Evolutionary conservation across 192 early-diverging fungal genomes (phyloP).

Genomic region (Chytriomyces sp.): DNA sequence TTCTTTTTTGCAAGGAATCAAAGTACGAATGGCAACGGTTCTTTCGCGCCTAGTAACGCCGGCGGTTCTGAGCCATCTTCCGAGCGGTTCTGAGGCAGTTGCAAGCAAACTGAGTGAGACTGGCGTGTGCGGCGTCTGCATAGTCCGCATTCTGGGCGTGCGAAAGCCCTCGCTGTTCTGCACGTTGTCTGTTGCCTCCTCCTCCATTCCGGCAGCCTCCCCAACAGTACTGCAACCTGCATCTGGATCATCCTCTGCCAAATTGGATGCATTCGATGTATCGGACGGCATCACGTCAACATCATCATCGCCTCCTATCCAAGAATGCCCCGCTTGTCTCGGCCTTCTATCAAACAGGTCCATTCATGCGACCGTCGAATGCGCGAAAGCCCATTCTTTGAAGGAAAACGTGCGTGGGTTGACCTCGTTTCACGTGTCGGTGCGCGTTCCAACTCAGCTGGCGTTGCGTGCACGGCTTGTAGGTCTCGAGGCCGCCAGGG

Average conservation of each 20-base stretch:
- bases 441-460: constrained; percentile 45
- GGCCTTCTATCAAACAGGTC: constrained; percentile 39
- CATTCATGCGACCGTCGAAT: constrained; percentile 3
- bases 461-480: constrained; percentile 38
- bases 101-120: not conserved
- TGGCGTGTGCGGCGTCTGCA: constrained; percentile 2
- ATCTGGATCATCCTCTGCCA: not conserved
- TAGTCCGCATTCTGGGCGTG: constrained; percentile 22
- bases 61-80: not conserved
- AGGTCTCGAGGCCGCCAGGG: not conserved
- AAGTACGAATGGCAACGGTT: not conserved
- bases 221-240: not conserved
- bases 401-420: constrained; percentile 17
- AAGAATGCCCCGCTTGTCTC: constrained; percentile 47
- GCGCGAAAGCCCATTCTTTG: not conserved
- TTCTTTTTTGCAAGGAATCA: not conserved
- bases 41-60: not conserved
- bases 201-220: not conserved
- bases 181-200: not conserved
- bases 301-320: not conserved
- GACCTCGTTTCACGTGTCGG: constrained; percentile 34
- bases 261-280: not conserved
- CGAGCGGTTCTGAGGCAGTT: not conserved
- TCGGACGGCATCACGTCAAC: not conserved
- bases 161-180: constrained; percentile 2